Evolutionary conservation across 371 early-diverging fungal genomes (phyloP), one percentile per base, ranked within the genome.

Genomic region (Rhizopus stolonifer): DNA sequence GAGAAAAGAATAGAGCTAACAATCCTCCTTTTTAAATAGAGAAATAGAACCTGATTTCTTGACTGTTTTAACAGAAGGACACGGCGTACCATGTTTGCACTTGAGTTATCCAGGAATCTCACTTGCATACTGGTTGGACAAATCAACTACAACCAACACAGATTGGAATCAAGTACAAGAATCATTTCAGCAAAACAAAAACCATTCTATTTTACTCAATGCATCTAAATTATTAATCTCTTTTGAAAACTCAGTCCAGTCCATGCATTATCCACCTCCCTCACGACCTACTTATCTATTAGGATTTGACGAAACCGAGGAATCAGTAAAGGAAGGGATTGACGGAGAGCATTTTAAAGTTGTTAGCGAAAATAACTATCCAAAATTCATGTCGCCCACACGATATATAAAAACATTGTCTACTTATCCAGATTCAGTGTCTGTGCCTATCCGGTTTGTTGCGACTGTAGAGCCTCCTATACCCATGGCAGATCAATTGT

Each of bases 101-200:
- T 48, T 77, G 13, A 72, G 68, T 29, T 67, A 69, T 54, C 76
- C 81, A n/a, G 83, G 83, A 11, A 65, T 81, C 2, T 77, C 81
- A 8, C 65, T 83, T 17, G 65, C 74, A 2, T 83, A 80, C 46
- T 83, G 80, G 81, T 70, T 77, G n/a, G 65, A 68, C 19, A 73
- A 73, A 38, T 46, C 51, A 0, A 54, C 58, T 0, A 50, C 72
- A 2, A 45, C 63, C 7, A 64, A 57, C 10, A 69, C 57, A 2
- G 57, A 76, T 33, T 83, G 83, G 83, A 66, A 63, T 3, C 42
- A 55, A 7, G 65, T 74, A 4, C 50, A 62, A 7, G 33, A 48
- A 23, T 29, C 31, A 25, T 56, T 56, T 23, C 36, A 52, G 26
- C 18, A 33, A 39, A 56, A 46, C 11, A 15, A 60, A 33, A 65